Evolutionary conservation across 169 alveolate genomes (phyloP).

Genomic region (Theileria sp.): DNA sequence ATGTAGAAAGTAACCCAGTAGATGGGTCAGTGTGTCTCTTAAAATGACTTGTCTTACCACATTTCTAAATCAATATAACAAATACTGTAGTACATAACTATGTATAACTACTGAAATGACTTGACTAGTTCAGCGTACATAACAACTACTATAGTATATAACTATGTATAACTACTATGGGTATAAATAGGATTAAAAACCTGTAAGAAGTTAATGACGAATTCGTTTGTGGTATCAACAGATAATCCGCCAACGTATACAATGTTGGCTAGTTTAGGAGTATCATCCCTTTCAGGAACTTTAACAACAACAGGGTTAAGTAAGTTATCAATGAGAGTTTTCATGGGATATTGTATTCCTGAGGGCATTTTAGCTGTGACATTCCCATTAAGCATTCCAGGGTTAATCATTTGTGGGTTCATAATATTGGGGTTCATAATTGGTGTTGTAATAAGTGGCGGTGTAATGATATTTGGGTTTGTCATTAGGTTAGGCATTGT

Average conservation of each 20-base stretch:
- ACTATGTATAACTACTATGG: no score
- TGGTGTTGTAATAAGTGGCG: not conserved
- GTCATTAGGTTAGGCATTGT: not conserved
- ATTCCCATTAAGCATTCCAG: conserved; percentile 38
- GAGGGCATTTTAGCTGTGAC: conserved; percentile 37
- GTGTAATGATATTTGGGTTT: not conserved
- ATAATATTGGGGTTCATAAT: conserved; percentile 1
- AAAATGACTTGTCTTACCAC: conserved; percentile 48
- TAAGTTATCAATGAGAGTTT: conserved; percentile 48
- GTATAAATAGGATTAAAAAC: conserved; percentile 14
- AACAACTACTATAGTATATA: no score
- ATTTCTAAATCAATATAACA: conserved; percentile 31
- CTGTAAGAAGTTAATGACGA: conserved; percentile 60
- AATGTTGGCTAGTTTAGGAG: conserved; percentile 45
- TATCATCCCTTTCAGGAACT: conserved; percentile 46
- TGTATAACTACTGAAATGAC: not conserved
- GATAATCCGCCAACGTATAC: conserved; percentile 63
- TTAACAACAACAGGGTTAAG: conserved; percentile 51
- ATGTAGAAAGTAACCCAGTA: conserved; percentile 55
- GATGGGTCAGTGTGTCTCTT: conserved; percentile 65
- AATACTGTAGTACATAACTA: not conserved
- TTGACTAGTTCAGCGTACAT: no score
- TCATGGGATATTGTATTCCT: conserved; percentile 36
- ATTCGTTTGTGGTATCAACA: conserved; percentile 53
- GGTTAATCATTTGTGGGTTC: conserved; percentile 1